These are phyloP conservation scores for Chlorophyllum brunneum DNA, from an alignment of 768 basidiomycete species.

Conservation along the genomic window DNA sequence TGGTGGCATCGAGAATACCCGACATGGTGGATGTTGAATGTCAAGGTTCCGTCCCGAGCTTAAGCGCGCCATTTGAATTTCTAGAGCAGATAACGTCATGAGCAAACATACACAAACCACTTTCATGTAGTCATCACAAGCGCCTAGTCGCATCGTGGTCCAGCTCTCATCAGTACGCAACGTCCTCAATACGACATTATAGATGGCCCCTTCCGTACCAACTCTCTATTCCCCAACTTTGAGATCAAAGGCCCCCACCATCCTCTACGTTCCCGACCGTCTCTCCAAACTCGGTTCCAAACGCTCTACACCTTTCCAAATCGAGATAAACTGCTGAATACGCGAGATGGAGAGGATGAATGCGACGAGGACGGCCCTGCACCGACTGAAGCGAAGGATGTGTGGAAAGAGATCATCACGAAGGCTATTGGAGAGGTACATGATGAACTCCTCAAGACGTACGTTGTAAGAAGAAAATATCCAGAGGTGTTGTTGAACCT, in stretches of 20 bases:
- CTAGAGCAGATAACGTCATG: too few relatives aligned
- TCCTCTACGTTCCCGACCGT: slow-evolving; percentile 97
- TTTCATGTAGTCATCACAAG: slow-evolving; percentile 80
- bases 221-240: slow-evolving; percentile 98
- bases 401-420: slow-evolving; percentile 77
- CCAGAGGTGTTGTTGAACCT: slow-evolving; percentile 71
- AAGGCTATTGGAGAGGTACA: slow-evolving; percentile 73
- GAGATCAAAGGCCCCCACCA: slow-evolving; percentile 97
- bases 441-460: slow-evolving; percentile 69
- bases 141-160: slow-evolving; percentile 87
- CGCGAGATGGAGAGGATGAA: slow-evolving; percentile 12
- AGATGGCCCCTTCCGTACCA: slow-evolving; percentile 97
- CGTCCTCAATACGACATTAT: slow-evolving; percentile 80
- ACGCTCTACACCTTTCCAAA: slow-evolving; percentile 65
- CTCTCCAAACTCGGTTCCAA: slow-evolving; percentile 81
- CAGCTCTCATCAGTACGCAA: slow-evolving; percentile 76
- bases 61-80: too few relatives aligned
- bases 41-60: too few relatives aligned
- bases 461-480: slow-evolving; percentile 84
- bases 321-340: slow-evolving; percentile 59
- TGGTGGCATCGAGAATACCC: slow-evolving; percentile 20
- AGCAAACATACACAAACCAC: slow-evolving; percentile 57
- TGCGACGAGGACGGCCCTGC: slow-evolving; percentile 57
- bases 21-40: slow-evolving; percentile 27
- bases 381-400: slow-evolving; percentile 69